phyloP scores from a whole-genome alignment of 1,284 basidiomycete genomes.

The Taiwanofungus camphoratus region DNA sequence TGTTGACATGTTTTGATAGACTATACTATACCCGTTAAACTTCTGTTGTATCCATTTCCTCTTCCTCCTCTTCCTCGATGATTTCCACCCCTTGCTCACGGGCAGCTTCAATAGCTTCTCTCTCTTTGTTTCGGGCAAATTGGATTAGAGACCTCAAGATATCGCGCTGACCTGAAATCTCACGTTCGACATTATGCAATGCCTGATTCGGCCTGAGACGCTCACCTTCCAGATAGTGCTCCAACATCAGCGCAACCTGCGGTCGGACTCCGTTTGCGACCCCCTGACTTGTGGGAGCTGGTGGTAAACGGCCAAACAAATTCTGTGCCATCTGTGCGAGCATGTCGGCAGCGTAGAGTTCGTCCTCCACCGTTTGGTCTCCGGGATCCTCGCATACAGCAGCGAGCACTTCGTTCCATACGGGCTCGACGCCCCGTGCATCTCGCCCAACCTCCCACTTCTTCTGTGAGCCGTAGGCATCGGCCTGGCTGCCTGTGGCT shows the following conservation, averaged over 20 bases:
- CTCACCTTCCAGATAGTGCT: conserved; percentile 53
- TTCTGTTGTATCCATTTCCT: no score
- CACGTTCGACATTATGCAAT: not conserved
- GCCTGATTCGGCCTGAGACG: not conserved
- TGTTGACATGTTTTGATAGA: no score
- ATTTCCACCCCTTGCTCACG: conserved; percentile 46
- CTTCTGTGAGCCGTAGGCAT: conserved; percentile 23
- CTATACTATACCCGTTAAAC: no score
- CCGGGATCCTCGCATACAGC: conserved; percentile 32
- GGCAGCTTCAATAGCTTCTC: conserved; percentile 39
- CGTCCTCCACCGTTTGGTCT: conserved; percentile 43
- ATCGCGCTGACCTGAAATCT: conserved; percentile 34
- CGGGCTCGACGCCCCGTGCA: conserved; percentile 46
- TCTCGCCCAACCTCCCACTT: conserved; percentile 61
- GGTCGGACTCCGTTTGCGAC: conserved; percentile 32
- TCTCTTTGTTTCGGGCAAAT: conserved; percentile 41
- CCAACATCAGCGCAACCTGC: conserved; percentile 49
- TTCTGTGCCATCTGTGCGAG: conserved; percentile 59
- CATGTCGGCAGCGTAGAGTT: conserved; percentile 59
- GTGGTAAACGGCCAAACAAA: conserved; percentile 49
- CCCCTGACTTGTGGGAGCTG: conserved; percentile 14
- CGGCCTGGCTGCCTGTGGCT: conserved; percentile 11
- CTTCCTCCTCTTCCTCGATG: conserved; percentile 37
- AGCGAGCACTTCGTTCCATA: conserved; percentile 54
- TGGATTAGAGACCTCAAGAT: conserved; percentile 37